Base-by-base conservation (phyloP, 208 protist genomes). In the Herpetomonas tarakana region DNA sequence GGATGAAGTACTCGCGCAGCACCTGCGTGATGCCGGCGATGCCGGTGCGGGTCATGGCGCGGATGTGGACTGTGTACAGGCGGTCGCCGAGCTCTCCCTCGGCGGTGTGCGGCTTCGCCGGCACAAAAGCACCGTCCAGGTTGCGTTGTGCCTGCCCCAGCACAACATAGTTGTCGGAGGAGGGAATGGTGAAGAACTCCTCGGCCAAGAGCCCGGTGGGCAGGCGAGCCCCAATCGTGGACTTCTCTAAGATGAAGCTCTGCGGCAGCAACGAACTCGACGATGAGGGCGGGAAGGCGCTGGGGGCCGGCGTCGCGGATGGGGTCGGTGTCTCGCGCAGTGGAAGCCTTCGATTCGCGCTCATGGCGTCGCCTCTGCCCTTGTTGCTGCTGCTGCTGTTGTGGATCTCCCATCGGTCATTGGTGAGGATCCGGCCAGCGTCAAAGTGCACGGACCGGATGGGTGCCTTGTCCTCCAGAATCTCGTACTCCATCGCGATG, bases 1-100 rank as follows among this genome's bases (percentile, higher is more conserved):
- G 68, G 9, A 83, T 65, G 57, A 95, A 95, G 61, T 92, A 91
- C 62, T 95, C 89, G 2, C 89, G 85, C 57, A 95, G 65, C 25
- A 93, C 14, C 38, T 81, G 86, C 1, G 69, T 77, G 30, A 93
- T 35, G 6, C 83, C 89, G 0, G 77, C 65, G 0, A 76, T 53
- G 35, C 81, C 83, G 62, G 91, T 68, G 18, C 76, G 73, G 30
- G 74, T 61, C 27, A 95, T 68, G 2, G 81, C 83, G 52, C 79
- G 80, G 24, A 92, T 46, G 54, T 92, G 73, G 29, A 92, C 63
- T 41, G 76, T 86, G 71, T 84, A 95, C 30, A 91, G 65, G 29
- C 83, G 78, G 57, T 91, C 83, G 26, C 72, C 68, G 3, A 86
- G 65, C 47, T 70, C 73, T 0, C 65, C 76, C 26, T 74, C 62